Evolutionary conservation across 208 protist species (phyloP).

Genomic region (Angomonas ambiguus): DNA sequence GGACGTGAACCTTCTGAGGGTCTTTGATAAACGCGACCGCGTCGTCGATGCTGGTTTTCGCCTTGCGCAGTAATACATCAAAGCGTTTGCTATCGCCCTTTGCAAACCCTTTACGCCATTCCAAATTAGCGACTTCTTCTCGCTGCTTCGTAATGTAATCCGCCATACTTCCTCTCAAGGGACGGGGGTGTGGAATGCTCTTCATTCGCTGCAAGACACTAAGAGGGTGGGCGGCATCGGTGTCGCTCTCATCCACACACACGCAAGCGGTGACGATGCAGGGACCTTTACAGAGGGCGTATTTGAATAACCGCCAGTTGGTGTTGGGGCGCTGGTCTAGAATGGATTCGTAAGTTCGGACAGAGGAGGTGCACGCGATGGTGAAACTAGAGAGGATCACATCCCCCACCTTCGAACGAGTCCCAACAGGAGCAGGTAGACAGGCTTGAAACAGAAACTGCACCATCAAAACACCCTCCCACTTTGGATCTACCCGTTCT

Average conservation of each 20-base stretch:
- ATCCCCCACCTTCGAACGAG: constrained; percentile 13
- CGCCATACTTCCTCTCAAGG: constrained; percentile 26
- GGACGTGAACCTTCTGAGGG: constrained; percentile 20
- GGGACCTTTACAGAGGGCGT: constrained; percentile 35
- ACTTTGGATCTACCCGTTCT: not conserved
- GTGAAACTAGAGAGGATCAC: constrained; percentile 46
- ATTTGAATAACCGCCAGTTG: constrained; percentile 38
- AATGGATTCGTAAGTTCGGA: constrained; percentile 22
- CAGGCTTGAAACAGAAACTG: constrained; percentile 33
- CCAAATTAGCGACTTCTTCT: constrained; percentile 20
- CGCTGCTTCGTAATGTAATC: constrained; percentile 24
- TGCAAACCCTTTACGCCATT: constrained; percentile 14
- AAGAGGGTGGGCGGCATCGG: constrained; percentile 33
- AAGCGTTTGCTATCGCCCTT: constrained; percentile 21
- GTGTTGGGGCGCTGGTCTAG: constrained; percentile 34
- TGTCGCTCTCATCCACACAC: constrained; percentile 31
- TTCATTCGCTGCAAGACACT: constrained; percentile 32
- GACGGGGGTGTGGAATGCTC: constrained; percentile 21
- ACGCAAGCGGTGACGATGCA: constrained; percentile 27
- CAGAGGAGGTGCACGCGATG: constrained; percentile 16
- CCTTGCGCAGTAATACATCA: constrained; percentile 20
- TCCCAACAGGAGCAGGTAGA: not conserved
- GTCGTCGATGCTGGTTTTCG: constrained; percentile 23
- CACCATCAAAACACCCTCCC: constrained; percentile 21
- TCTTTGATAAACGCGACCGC: constrained; percentile 27